A percentile compares a stretch with the other conserved stretches of the same genome.
Conservation (phyloP, 2,329 filamentous ascomycete species). For the Tolypocladium inflatum region DNA sequence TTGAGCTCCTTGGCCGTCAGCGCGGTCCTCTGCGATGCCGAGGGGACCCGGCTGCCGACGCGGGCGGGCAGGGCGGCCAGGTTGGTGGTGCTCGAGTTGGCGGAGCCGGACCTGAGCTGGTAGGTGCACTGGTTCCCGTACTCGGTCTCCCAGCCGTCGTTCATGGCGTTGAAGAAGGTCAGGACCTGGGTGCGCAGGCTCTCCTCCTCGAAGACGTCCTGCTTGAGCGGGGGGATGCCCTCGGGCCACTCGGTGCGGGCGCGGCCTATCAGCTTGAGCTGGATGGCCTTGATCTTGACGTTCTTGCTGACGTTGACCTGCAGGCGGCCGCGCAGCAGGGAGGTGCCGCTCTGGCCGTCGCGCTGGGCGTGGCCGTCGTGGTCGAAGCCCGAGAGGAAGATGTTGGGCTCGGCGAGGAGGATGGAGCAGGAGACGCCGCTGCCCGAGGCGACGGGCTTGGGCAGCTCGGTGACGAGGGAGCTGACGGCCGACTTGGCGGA, state of each 20-base stretch:
- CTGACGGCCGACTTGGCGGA: conserved; percentile 41
- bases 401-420: conserved; percentile 66
- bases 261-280: conserved; percentile 74
- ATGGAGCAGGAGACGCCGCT: conserved; percentile 69
- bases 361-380: conserved; percentile 47
- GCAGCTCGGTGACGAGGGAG: conserved; percentile 42
- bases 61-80: conserved; percentile 12
- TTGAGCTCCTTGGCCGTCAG: conserved; percentile 43
- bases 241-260: conserved; percentile 95
- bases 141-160: conserved; percentile 49
- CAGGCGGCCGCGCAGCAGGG: conserved; percentile 76
- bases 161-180: conserved; percentile 81
- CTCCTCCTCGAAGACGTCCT: conserved; percentile 75
- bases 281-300: conserved; percentile 86
- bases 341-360: conserved; percentile 58
- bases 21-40: conserved; percentile 14
- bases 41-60: conserved; percentile 8
- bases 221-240: conserved; percentile 80
- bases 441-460: conserved; percentile 70
- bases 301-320: conserved; percentile 78
- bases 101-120: conserved; percentile 29
- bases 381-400: conserved; percentile 73
- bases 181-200: conserved; percentile 80
- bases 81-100: conserved; percentile 25
- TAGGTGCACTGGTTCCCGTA: conserved; percentile 57